phyloP scores from a whole-genome alignment of 495 filamentous ascomycete genomes.

The Platismatia glauca region DNA sequence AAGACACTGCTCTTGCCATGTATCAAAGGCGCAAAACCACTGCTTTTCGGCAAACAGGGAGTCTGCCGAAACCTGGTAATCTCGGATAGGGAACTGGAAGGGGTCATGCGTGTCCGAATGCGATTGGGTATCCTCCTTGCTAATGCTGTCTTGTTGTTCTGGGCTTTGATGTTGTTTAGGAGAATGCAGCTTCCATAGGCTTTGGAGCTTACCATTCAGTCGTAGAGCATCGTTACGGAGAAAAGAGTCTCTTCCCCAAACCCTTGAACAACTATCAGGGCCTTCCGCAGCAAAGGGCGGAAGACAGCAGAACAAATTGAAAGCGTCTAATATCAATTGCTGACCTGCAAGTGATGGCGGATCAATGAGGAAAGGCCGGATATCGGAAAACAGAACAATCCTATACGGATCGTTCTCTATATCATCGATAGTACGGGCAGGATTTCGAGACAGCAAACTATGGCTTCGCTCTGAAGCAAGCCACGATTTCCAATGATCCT shows the following conservation, averaged over 20 bases:
- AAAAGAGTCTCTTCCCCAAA: conserved; percentile 39
- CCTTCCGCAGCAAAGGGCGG: conserved; percentile 38
- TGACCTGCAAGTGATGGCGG: conserved; percentile 21
- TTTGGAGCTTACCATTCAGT: conserved; percentile 22
- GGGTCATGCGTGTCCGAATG: neutral
- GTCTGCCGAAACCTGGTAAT: conserved; percentile 25
- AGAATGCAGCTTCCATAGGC: conserved; percentile 23
- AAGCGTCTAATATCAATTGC: conserved; percentile 50
- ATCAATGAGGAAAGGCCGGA: conserved; percentile 47
- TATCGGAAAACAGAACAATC: conserved; percentile 69
- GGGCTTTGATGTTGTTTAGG: neutral
- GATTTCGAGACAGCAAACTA: conserved; percentile 41
- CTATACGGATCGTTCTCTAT: conserved; percentile 70
- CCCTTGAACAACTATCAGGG: conserved; percentile 15
- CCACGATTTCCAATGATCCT: conserved; percentile 47
- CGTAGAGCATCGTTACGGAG: conserved; percentile 38
- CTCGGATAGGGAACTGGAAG: conserved; percentile 14
- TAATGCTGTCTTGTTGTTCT: neutral
- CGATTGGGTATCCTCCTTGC: neutral
- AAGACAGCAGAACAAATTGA: conserved; percentile 60
- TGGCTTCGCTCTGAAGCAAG: conserved; percentile 47
- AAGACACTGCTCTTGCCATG: conserved; percentile 26
- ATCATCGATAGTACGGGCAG: conserved; percentile 57
- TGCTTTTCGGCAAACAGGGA: conserved; percentile 33
- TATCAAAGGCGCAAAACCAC: conserved; percentile 39